A percentile compares a stretch with the other conserved stretches of the same genome.
These are phyloP conservation scores for Simplicillium sp. DNA, from an alignment of 2,329 filamentous ascomycete species.

Conservation along the genomic window DNA sequence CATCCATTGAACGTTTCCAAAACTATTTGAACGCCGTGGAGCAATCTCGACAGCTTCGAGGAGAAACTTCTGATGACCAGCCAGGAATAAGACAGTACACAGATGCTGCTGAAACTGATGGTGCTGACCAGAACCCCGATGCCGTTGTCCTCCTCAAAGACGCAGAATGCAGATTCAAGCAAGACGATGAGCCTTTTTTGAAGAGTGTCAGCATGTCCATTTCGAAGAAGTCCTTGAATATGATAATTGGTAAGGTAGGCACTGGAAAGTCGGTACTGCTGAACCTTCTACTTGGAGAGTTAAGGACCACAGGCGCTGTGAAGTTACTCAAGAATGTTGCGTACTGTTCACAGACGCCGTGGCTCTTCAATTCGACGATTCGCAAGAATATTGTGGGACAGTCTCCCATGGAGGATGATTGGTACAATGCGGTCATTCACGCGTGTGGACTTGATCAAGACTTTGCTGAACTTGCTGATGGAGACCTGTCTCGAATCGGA, in stretches of 20 bases:
- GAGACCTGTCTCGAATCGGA: conserved; percentile 12
- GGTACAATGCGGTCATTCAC: conserved; percentile 12
- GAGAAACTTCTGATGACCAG: too few species aligned
- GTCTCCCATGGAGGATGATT: conserved; percentile 8
- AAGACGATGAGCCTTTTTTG: neutral
- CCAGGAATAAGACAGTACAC: too few species aligned
- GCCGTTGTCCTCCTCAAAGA: too few species aligned
- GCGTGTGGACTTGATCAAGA: conserved; percentile 12
- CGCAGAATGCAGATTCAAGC: too few species aligned
- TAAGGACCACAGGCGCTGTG: conserved; percentile 7
- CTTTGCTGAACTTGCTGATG: conserved; percentile 11
- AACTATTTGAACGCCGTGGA: too few species aligned
- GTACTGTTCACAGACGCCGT: conserved; percentile 15
- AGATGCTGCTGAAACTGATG: too few species aligned
- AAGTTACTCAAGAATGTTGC: conserved; percentile 8
- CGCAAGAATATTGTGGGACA: conserved; percentile 14
- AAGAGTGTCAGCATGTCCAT: conserved; percentile 9
- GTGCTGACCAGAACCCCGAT: too few species aligned
- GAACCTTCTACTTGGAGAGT: conserved; percentile 11
- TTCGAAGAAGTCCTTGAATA: conserved; percentile 7
- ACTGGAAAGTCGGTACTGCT: conserved; percentile 13
- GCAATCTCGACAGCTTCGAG: too few species aligned
- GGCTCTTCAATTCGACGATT: conserved; percentile 12
- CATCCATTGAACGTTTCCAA: too few species aligned
- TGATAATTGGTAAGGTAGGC: conserved; percentile 13